phyloP scores from a whole-genome alignment of 306 rosid species.

The Glycyrrhiza uralensis region DNA sequence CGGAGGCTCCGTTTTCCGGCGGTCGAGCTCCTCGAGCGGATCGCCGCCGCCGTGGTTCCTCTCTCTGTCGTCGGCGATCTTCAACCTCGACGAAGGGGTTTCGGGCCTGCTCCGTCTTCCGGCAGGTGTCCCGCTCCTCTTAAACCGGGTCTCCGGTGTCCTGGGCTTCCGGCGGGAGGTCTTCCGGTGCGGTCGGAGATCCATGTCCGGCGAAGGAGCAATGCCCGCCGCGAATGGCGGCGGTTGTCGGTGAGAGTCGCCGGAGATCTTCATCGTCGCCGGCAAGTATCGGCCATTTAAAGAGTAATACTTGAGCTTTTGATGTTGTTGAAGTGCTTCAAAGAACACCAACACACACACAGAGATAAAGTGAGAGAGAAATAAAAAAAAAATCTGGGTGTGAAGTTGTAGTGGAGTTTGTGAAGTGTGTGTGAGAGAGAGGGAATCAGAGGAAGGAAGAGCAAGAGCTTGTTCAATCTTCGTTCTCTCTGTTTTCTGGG shows the following conservation, averaged over 20 bases:
- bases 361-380: background rate
- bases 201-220: slow-evolving; percentile 48
- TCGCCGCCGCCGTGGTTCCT: background rate
- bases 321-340: slow-evolving; percentile 10
- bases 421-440: background rate
- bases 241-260: slow-evolving; percentile 29
- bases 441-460: background rate
- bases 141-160: slow-evolving; percentile 40
- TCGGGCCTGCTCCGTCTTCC: slow-evolving; percentile 78
- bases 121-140: slow-evolving; percentile 19
- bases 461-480: no score
- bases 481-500: background rate
- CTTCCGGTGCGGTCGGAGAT: slow-evolving; percentile 47
- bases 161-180: slow-evolving; percentile 34
- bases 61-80: slow-evolving; percentile 31
- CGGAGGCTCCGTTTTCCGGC: slow-evolving; percentile 15
- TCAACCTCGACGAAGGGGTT: slow-evolving; percentile 76
- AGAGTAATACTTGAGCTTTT: background rate
- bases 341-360: background rate
- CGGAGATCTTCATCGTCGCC: slow-evolving; percentile 63
- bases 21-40: slow-evolving; percentile 35
- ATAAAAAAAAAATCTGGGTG: background rate
- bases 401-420: background rate
- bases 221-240: slow-evolving; percentile 36
- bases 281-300: slow-evolving; percentile 46